These are phyloP conservation scores for Suhomyces sp. DNA, from an alignment of 805 yeast genomes.

Conservation along the genomic window DNA sequence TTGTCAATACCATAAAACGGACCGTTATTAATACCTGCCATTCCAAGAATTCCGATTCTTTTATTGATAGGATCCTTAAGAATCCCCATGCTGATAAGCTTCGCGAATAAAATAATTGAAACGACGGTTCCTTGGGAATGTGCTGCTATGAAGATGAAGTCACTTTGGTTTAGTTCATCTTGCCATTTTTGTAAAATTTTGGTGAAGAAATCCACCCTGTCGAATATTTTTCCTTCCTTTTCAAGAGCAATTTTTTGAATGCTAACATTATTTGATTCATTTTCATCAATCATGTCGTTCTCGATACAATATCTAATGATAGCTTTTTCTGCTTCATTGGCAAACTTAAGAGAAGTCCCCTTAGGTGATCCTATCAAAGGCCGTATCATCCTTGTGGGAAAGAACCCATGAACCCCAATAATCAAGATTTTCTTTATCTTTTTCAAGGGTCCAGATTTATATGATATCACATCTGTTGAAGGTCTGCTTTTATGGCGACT, in stretches of 20 bases:
- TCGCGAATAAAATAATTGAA: slow-evolving; percentile 72
- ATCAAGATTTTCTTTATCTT: slow-evolving; percentile 63
- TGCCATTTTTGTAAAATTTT: slow-evolving; percentile 69
- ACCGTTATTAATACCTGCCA: slow-evolving; percentile 96
- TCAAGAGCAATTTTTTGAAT: slow-evolving; percentile 93
- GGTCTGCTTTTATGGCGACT: slow-evolving; percentile 4
- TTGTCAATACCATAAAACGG: slow-evolving; percentile 92
- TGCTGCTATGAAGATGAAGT: slow-evolving; percentile 85
- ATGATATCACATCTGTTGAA: slow-evolving; percentile 18
- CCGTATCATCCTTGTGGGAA: slow-evolving; percentile 82
- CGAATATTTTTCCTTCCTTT: slow-evolving; percentile 87
- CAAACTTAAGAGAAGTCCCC: slow-evolving; percentile 89
- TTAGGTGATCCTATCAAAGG: slow-evolving; percentile 93
- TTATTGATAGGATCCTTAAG: slow-evolving; percentile 40
- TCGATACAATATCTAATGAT: slow-evolving; percentile 60
- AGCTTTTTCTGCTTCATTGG: slow-evolving; percentile 83
- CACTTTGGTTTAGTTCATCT: slow-evolving; percentile 61
- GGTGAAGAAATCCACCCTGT: slow-evolving; percentile 79
- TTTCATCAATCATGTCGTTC: slow-evolving; percentile 34
- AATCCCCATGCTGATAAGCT: slow-evolving; percentile 58
- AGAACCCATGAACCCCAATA: slow-evolving; percentile 94
- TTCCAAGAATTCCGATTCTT: slow-evolving; percentile 72
- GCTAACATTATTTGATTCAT: slow-evolving; percentile 35
- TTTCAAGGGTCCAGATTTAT: slow-evolving; percentile 28
- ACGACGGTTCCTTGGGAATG: slow-evolving; percentile 98